phyloP scores from a whole-genome alignment of 345 rosid species.

The Linum tenue region DNA sequence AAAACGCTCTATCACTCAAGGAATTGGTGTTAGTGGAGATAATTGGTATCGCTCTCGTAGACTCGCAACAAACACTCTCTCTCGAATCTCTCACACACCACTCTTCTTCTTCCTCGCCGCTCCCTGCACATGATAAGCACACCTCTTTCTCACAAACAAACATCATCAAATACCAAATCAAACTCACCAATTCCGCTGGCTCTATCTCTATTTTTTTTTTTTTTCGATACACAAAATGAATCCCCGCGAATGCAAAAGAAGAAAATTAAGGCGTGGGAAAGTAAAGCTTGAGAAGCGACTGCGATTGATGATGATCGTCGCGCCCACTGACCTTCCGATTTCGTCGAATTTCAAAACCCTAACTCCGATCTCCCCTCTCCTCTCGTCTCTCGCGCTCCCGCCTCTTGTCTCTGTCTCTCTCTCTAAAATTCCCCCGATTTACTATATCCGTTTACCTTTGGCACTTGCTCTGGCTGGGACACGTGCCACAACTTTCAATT shows the following conservation, averaged over 20 bases:
- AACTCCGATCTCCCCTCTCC: slow-evolving; percentile 1
- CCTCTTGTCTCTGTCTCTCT: slow-evolving; percentile 9
- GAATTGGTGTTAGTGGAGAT: background rate
- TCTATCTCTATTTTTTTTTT: background rate
- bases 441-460: background rate
- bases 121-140: slow-evolving; percentile 69
- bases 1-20: slow-evolving; percentile 41
- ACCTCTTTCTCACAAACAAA: slow-evolving; percentile 74
- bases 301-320: background rate
- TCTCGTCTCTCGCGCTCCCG: slow-evolving; percentile 5
- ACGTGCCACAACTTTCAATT: background rate
- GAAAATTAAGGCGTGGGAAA: no score
- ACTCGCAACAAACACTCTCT: slow-evolving; percentile 28
- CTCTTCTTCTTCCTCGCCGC: slow-evolving; percentile 21
- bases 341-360: slow-evolving; percentile 15
- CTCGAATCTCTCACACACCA: slow-evolving; percentile 43
- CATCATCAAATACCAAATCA: slow-evolving; percentile 37
- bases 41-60: slow-evolving; percentile 14
- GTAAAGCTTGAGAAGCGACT: background rate
- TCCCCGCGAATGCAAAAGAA: background rate
- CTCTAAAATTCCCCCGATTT: background rate
- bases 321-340: slow-evolving; percentile 15
- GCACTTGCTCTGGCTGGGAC: background rate
- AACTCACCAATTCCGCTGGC: slow-evolving; percentile 29
- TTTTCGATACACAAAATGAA: background rate